Conservation (phyloP, 345 rosid genomes). For the Hibiscus mutabilis region DNA sequence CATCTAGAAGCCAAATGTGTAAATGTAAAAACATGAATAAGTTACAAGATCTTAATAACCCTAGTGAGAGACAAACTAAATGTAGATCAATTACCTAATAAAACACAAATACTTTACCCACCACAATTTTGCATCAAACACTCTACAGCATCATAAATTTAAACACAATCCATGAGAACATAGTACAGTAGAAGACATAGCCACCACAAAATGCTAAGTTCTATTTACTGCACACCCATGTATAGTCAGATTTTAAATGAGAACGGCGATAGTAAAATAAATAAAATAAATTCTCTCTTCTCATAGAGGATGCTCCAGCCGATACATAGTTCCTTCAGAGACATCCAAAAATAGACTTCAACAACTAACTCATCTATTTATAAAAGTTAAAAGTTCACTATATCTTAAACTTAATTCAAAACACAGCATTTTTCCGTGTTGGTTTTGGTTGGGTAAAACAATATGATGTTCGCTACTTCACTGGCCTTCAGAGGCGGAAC, state of each 20-base stretch:
- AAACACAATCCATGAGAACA: background rate
- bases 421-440: background rate
- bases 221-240: background rate
- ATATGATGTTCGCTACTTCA: background rate
- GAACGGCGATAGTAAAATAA: background rate
- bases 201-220: background rate
- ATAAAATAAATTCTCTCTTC: background rate
- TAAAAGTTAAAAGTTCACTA: background rate
- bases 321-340: background rate
- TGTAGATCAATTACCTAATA: background rate
- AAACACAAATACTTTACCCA: background rate
- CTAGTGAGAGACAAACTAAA: background rate
- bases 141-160: background rate
- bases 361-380: background rate
- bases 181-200: background rate
- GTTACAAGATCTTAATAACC: background rate
- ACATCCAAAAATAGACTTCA: background rate
- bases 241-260: background rate
- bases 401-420: background rate
- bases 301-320: background rate
- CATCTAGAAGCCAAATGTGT: background rate
- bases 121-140: constrained; percentile 6
- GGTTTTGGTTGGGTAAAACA: background rate
- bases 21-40: background rate
- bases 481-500: background rate